A percentile compares a stretch with the other conserved stretches of the same genome.
These are phyloP conservation scores for Eimeria zaria DNA, from an alignment of 169 alveolate genomes.

Conservation along the genomic window DNA sequence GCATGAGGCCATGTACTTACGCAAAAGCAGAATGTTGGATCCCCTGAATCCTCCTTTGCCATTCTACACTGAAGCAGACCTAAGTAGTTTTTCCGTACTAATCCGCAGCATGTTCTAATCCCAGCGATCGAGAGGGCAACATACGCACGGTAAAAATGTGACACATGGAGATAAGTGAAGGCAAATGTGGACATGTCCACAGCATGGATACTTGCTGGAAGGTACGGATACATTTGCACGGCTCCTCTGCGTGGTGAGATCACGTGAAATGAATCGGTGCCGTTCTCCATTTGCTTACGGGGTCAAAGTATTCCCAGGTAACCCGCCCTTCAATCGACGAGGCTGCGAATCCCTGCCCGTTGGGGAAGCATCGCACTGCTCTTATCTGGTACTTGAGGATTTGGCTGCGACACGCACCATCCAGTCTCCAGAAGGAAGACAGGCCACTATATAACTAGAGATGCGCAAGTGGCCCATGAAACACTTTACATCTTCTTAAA, in stretches of 20 bases:
- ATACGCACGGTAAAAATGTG: background rate
- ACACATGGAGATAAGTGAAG: background rate
- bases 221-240: background rate
- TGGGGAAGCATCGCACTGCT: constrained; percentile 93
- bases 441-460: background rate
- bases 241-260: background rate
- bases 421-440: background rate
- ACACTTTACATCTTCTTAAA: background rate
- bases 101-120: background rate
- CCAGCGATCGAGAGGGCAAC: background rate
- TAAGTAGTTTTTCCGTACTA: too few species aligned
- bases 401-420: constrained; percentile 74
- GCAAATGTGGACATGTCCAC: background rate
- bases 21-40: background rate
- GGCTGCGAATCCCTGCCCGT: constrained; percentile 95
- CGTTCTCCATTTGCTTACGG: constrained; percentile 75
- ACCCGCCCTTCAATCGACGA: constrained; percentile 98
- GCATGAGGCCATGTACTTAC: background rate
- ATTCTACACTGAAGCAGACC: too few species aligned
- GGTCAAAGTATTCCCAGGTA: constrained; percentile 95
- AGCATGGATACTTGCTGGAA: background rate
- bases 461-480: background rate
- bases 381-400: constrained; percentile 93
- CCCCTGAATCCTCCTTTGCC: background rate
- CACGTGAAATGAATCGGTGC: background rate